phyloP scores from a whole-genome alignment of 2,329 filamentous ascomycete species.

The Juglanconis oblonga region DNA sequence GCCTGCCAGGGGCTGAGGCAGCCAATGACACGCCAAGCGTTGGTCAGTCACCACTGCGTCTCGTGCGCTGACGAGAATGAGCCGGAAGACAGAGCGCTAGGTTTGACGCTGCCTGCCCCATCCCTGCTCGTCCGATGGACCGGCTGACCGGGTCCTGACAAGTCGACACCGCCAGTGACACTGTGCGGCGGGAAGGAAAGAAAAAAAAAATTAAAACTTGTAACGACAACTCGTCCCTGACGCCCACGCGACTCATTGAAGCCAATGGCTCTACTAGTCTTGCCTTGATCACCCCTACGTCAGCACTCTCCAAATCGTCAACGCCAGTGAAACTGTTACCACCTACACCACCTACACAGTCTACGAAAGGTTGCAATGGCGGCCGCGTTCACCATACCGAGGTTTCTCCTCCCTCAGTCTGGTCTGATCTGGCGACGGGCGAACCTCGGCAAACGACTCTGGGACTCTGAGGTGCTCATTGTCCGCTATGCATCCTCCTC shows the following conservation, averaged over 20 bases:
- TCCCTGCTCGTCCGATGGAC: neutral
- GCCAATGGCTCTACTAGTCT: neutral
- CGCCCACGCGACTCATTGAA: too few relatives aligned
- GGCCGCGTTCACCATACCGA: slow-evolving; percentile 54
- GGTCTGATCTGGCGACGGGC: slow-evolving; percentile 51
- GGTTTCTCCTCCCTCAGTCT: slow-evolving; percentile 65
- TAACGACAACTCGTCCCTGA: too few relatives aligned
- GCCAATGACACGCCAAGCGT: slow-evolving; percentile 18
- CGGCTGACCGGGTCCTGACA: too few relatives aligned
- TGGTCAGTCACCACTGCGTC: slow-evolving; percentile 6
- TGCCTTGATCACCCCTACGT: neutral
- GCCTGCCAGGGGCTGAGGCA: slow-evolving; percentile 1
- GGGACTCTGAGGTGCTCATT: slow-evolving; percentile 27
- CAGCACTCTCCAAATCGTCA: neutral
- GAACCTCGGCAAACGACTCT: slow-evolving; percentile 22
- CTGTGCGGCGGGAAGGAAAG: too few relatives aligned
- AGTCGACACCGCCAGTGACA: neutral
- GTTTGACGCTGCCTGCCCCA: neutral
- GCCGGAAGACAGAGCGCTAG: slow-evolving; percentile 12
- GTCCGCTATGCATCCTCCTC: slow-evolving; percentile 27
- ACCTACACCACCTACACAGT: neutral
- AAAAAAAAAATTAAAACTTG: too few relatives aligned
- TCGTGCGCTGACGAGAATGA: slow-evolving; percentile 10
- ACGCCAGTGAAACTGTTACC: neutral
- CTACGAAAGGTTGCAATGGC: slow-evolving; percentile 34